Evolutionary conservation across 1,139 yeast genomes (phyloP).

Genomic region (Blastobotrys petasosporus): DNA sequence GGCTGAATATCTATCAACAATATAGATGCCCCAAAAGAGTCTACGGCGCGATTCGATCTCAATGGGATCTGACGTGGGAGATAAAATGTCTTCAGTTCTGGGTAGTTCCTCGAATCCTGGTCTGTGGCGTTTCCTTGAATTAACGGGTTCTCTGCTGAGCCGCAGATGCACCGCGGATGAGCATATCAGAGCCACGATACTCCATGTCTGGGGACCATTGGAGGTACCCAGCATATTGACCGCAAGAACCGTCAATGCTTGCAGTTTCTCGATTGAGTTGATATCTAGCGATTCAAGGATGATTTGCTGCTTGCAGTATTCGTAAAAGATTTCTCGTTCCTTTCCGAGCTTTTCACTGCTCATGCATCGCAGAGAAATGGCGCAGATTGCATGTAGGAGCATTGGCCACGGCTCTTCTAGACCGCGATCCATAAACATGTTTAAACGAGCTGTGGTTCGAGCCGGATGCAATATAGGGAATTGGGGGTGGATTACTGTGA

Average conservation of each 20-base stretch:
- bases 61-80: conserved; percentile 14
- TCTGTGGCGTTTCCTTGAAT: conserved; percentile 10
- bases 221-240: conserved; percentile 21
- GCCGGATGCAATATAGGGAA: conserved; percentile 21
- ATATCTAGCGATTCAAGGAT: conserved; percentile 19
- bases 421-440: conserved; percentile 2
- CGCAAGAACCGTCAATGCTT: conserved; percentile 21
- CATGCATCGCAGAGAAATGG: conserved; percentile 19
- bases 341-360: conserved; percentile 13
- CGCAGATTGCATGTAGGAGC: conserved; percentile 18
- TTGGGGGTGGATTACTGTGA: conserved; percentile 19
- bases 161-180: conserved; percentile 22
- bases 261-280: conserved; percentile 19
- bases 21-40: conserved; percentile 23
- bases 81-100: conserved; percentile 16
- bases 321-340: conserved; percentile 13
- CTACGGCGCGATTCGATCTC: conserved; percentile 22
- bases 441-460: conserved; percentile 10
- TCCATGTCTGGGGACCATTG: conserved; percentile 25
- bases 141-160: conserved; percentile 15
- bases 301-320: conserved; percentile 19
- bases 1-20: conserved; percentile 20
- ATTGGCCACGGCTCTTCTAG: conserved; percentile 14
- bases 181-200: conserved; percentile 20
- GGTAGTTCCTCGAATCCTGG: too few relatives aligned